A percentile compares a stretch with the other conserved stretches of the same genome.
Evolutionary conservation across 1,284 basidiomycete species (phyloP).

Genomic region (Heterobasidion parviporum): DNA sequence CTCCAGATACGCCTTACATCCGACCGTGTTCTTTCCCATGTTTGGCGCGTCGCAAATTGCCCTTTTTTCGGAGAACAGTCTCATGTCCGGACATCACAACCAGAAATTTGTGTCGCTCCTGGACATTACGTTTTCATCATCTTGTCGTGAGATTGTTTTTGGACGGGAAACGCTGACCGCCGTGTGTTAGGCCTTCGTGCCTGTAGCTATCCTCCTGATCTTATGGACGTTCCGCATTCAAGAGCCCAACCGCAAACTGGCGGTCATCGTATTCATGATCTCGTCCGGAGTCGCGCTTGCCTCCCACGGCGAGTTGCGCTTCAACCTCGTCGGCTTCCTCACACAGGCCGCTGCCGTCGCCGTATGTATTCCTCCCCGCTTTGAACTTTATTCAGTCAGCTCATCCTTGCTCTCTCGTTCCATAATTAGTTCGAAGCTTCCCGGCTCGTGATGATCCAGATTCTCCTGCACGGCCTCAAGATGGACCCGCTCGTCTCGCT

Average conservation of each 20-base stretch:
- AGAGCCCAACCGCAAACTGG: conserved; percentile 78
- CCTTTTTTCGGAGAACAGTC: neutral
- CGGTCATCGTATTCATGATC: conserved; percentile 86
- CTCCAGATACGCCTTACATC: too few species aligned
- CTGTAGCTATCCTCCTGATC: conserved; percentile 92
- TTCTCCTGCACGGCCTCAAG: conserved; percentile 91
- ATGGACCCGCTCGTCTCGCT: conserved; percentile 96
- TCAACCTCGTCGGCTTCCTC: conserved; percentile 83
- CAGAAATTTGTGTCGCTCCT: too few species aligned
- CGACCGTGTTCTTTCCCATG: neutral
- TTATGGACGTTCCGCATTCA: conserved; percentile 88
- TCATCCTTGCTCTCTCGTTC: neutral
- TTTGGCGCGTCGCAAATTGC: conserved; percentile 2
- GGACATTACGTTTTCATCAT: neutral
- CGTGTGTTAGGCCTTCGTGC: conserved; percentile 75
- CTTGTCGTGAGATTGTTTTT: neutral
- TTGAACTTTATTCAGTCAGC: conserved; percentile 5
- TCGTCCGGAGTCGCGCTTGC: conserved; percentile 86
- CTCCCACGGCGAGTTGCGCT: conserved; percentile 80
- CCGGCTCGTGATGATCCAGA: conserved; percentile 93
- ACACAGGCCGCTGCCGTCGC: conserved; percentile 76
- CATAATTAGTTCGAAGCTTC: conserved; percentile 71
- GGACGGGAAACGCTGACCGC: too few species aligned
- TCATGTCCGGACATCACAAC: too few species aligned
- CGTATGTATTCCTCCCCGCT: conserved; percentile 31